Evolutionary conservation across 129 eudicot species (phyloP).

Genomic region (Rutidosis leptorrhynchoides): DNA sequence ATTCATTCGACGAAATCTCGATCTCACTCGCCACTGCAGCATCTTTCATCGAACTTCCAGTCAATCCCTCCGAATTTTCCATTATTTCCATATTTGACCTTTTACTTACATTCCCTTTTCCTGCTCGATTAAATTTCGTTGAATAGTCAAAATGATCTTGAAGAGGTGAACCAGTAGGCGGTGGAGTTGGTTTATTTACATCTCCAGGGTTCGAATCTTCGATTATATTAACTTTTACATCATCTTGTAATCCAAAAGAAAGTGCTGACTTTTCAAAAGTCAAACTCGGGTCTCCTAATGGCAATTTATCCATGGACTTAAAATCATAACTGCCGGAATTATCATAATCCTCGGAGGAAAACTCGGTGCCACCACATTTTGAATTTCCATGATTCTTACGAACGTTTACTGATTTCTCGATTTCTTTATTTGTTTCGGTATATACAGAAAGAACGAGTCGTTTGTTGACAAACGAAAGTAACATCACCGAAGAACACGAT

Average conservation of each 20-base stretch:
- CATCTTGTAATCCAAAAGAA: conserved; percentile 58
- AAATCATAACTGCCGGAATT: conserved; percentile 65
- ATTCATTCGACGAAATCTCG: conserved; percentile 70
- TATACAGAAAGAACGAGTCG: conserved; percentile 48
- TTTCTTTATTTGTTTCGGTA: conserved; percentile 24
- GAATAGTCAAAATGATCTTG: conserved; percentile 79
- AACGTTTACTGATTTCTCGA: conserved; percentile 27
- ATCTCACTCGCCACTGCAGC: conserved; percentile 72
- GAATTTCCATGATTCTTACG: conserved; percentile 31
- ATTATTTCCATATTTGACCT: conserved; percentile 42
- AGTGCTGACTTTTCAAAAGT: conserved; percentile 43
- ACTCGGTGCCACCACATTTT: conserved; percentile 47
- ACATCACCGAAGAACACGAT: conserved; percentile 55
- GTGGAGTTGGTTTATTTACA: conserved; percentile 37
- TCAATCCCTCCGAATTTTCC: conserved; percentile 27
- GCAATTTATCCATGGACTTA: conserved; percentile 61
- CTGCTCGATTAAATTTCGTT: conserved; percentile 50
- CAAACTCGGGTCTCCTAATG: conserved; percentile 36
- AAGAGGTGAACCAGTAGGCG: conserved; percentile 73
- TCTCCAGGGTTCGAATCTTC: conserved; percentile 35
- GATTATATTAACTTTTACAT: conserved; percentile 30
- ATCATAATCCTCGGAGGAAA: conserved; percentile 72
- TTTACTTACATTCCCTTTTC: conserved; percentile 63
- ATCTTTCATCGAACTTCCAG: conserved; percentile 60
- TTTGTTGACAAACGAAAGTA: conserved; percentile 46